Evolutionary conservation across 441 rosid genomes (phyloP), one percentile per base, ranked within the genome.

Genomic region (Populus trichocarpa): DNA sequence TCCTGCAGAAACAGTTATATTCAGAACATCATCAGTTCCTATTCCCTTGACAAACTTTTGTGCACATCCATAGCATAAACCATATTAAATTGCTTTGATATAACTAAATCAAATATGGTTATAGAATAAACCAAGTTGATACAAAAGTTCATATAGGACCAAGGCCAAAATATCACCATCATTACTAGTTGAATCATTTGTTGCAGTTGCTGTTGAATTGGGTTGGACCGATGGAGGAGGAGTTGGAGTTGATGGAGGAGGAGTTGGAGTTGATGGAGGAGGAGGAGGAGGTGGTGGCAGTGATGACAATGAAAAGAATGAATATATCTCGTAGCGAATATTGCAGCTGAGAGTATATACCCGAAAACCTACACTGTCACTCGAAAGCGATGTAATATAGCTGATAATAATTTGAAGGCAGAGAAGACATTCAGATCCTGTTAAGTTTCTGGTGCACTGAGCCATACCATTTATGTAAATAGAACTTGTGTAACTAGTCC

Each of bases 401-500:
- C 35, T 23, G 38, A 72, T 28, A 66, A 80, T 77, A 2, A 30
- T 30, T 70, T 69, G 80, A 59, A 87, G 79, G 61, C 89, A 87
- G 59, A 18, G 14, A 16, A 22, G 74, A 73, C 88, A 85, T 20
- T 66, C 71, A 61, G 67, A 61, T 59, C 67, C 85, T 23, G 40
- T 12, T 26, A 87, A 61, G 36, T 75, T 79, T 72, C 75, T 72
- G 12, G 76, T 80, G 73, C 89, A 85, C 70, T 83, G 84, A 16
- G 69, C 83, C 81, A 78, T 64, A 25, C 77, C 86, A 72, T 38
- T 74, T 69, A 87, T 78, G 16, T 38, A 26, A 28, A 1, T 8
- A 40, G 33, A 76, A 59, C 30, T 38, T 3, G 76, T 63, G 75
- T 65, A 79, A 42, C 25, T 63, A 2, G 40, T 72, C 46, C 67